Percentiles rank a stretch among this genome's conserved stretches.
phyloP scores from a whole-genome alignment of 2,329 filamentous ascomycete genomes.

The Penicillium sclerotiorum region DNA sequence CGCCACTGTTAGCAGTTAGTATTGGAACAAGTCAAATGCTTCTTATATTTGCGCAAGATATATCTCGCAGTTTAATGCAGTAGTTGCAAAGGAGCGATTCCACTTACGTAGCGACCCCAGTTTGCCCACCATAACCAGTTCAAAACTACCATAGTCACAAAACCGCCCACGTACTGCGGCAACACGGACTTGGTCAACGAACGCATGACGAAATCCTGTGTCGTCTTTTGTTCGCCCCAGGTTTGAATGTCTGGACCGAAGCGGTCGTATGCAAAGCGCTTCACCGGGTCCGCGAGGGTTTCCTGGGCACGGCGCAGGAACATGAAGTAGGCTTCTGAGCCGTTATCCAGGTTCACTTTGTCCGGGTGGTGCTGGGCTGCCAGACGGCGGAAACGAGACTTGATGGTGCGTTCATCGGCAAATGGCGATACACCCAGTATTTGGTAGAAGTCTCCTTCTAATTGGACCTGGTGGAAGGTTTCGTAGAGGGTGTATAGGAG shows the following conservation, averaged over 20 bases:
- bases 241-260: constrained; percentile 73
- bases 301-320: constrained; percentile 83
- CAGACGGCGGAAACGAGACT: constrained; percentile 80
- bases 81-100: constrained; percentile 8
- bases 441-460: constrained; percentile 74
- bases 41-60: neutral
- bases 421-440: constrained; percentile 70
- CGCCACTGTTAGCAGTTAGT: constrained; percentile 45
- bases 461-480: constrained; percentile 77
- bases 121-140: constrained; percentile 46
- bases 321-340: constrained; percentile 66
- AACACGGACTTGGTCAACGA: constrained; percentile 57
- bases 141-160: constrained; percentile 38
- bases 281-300: constrained; percentile 73
- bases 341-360: constrained; percentile 60
- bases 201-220: constrained; percentile 71
- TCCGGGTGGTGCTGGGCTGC: constrained; percentile 76
- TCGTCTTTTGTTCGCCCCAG: constrained; percentile 60
- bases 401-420: constrained; percentile 75
- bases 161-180: constrained; percentile 44
- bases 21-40: too few relatives aligned
- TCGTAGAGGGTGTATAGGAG: constrained; percentile 92
- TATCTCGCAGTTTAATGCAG: too few relatives aligned
- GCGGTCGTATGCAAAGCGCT: constrained; percentile 84
- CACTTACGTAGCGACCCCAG: constrained; percentile 50